Base-by-base conservation (phyloP, 345 rosid genomes). In the Zanthoxylum bungeanum region DNA sequence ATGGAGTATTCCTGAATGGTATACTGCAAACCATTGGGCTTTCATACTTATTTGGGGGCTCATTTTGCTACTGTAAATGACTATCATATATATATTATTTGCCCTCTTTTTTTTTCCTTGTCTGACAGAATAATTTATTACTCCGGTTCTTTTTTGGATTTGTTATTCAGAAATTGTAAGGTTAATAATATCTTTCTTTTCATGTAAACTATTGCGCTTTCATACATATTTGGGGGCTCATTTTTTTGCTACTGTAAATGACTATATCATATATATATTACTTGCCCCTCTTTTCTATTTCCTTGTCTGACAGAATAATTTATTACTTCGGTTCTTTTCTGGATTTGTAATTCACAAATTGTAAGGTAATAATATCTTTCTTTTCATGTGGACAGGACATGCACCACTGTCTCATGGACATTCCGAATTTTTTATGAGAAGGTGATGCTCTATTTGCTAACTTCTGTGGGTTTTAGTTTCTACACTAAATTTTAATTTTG, bases 341-440 rank as follows among this genome's bases (percentile, higher is more conserved):
- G 17, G 4, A 16, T 56, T 4, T 27, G 0, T 69, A 2, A 30
- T 39, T 55, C 49, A 56, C 6, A 44, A 28, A 9, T 9, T 28
- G 31, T 34, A 42, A n/a, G n/a, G n/a, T 57, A 39, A 60, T 33
- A 28, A 17, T 22, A 34, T 66, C 7, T 58, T 27, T 30, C 49
- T 50, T 51, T 69, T 67, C 58, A 42, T 63, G 17, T 50, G 53
- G 40, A 28, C 82, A 89, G 93, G 84, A 89, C 93, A 24, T 89
- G 93, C 66, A 89, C 93, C 68, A 86, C 91, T 42, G 91, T 89
- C 37, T 89, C 91, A 14, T 89, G 91, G 91, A 87, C 93, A 52
- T 89, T 89, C 71, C 85, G 93, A 49, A 84, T 78, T 59, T 87
- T 89, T 74, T 85, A 87, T 69, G 91, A 89, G 80, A 89, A 87